Evolutionary conservation across 495 filamentous ascomycete genomes (phyloP), one percentile per base, ranked within the genome.

Genomic region (Penicillium crystallinum): DNA sequence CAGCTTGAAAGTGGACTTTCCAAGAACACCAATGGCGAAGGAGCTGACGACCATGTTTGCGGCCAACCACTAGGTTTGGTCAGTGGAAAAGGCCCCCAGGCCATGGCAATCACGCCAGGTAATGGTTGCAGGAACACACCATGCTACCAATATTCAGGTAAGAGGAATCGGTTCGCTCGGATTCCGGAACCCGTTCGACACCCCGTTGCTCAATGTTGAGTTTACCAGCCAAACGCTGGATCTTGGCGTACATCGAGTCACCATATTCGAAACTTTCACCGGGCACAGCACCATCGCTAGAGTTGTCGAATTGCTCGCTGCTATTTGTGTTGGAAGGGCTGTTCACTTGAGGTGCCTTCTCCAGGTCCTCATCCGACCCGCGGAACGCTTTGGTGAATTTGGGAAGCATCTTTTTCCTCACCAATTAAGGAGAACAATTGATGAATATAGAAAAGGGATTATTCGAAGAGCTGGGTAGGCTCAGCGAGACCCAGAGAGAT

Each of bases 41-140:
- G 87, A 85, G 33, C 84, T 85, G 40, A 91, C 83, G 45, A 89
- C 86, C 84, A 92, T 87, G 69, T 92, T 92, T 53, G 86, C 85
- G 1, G 88, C 85, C 44, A 90, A 66, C 89, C 89, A 92, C 89
- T 91, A 62, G 57, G 45, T 46, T 46, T 54, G 56, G 66, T 69
- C 57, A 69, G 64, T 62, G 46, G 40, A 47, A 54, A 43, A 35
- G 44, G 43, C 52, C 56, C 14, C 5, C 23, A 27, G 36, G 37
- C 39, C 12, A 41, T 33, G 49, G 43, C 42, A 43, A 55, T 38
- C 50, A 43, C 42, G 42, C 52, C 46, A 21, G 41, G 48, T 40
- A 55, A 55, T 53, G 33, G 58, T 25, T 25, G 40, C 31, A 46
- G 33, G 35, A 57, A 68, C 78, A 58, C 78, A 91, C 88, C 83